Evolutionary conservation across 2,329 filamentous ascomycete species (phyloP).

Genomic region (Trichoderma sp.): DNA sequence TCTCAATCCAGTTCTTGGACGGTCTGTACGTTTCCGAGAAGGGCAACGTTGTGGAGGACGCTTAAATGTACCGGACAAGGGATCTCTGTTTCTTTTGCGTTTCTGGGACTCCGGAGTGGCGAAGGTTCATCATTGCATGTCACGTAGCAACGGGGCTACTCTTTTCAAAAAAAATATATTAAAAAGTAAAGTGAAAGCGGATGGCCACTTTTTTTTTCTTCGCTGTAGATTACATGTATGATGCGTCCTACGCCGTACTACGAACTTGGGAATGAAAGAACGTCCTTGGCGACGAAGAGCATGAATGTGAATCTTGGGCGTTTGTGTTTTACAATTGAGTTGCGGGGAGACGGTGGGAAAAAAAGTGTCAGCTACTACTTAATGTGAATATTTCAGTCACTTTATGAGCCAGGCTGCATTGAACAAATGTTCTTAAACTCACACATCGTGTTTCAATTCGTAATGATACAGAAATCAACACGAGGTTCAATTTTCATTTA

Average conservation of each 20-base stretch:
- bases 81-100: slow-evolving; percentile 53
- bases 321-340: not conserved
- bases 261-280: not conserved
- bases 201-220: slow-evolving; percentile 1
- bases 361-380: not conserved
- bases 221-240: not conserved
- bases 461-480: not conserved
- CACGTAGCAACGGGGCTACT: slow-evolving; percentile 51
- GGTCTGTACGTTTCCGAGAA: slow-evolving; percentile 99
- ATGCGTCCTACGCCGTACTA: not conserved
- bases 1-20: slow-evolving; percentile 79
- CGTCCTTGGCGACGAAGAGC: not conserved
- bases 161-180: slow-evolving; percentile 22
- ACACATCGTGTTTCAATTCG: not conserved
- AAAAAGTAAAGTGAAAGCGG: slow-evolving; percentile 37
- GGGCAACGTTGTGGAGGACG: slow-evolving; percentile 84
- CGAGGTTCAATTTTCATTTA: not conserved
- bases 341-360: not conserved
- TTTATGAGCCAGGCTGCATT: not conserved
- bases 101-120: slow-evolving; percentile 62
- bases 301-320: not conserved
- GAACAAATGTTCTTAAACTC: not conserved
- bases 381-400: not conserved
- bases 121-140: slow-evolving; percentile 61
- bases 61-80: slow-evolving; percentile 41